Evolutionary conservation across 495 filamentous ascomycete genomes (phyloP).

Genomic region (Cercophora newfieldiana): DNA sequence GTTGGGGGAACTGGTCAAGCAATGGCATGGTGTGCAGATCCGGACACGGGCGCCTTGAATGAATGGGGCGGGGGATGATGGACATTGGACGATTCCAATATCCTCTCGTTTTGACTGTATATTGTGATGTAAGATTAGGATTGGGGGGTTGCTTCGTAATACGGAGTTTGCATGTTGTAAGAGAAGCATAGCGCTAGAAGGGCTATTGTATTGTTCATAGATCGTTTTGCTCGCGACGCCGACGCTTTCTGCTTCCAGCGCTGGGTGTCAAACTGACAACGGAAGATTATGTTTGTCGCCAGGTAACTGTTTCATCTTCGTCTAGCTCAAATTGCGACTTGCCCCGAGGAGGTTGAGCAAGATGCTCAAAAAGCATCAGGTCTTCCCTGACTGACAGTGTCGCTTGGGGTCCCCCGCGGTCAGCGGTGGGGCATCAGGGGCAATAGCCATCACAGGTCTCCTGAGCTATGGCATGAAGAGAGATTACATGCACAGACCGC

Average conservation of each 20-base stretch:
- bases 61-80: not conserved
- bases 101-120: no score
- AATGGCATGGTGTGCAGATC: constrained; percentile 75
- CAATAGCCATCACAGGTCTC: no score
- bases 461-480: no score
- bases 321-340: not conserved
- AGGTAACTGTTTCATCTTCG: not conserved
- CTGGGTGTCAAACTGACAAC: not conserved
- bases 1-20: constrained; percentile 67
- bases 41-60: constrained; percentile 54
- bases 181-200: not conserved
- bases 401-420: no score
- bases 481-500: no score
- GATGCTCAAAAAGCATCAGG: not conserved
- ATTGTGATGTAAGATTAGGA: not conserved
- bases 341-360: not conserved
- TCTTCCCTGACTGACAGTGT: no score
- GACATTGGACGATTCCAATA: not conserved
- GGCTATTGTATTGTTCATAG: not conserved
- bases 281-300: not conserved
- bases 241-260: not conserved
- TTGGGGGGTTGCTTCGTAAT: not conserved
- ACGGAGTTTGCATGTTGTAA: not conserved
- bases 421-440: no score
- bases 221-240: not conserved